Evolutionary conservation across 1,284 basidiomycete species (phyloP).

Genomic region (Ustilago vetiveriae): DNA sequence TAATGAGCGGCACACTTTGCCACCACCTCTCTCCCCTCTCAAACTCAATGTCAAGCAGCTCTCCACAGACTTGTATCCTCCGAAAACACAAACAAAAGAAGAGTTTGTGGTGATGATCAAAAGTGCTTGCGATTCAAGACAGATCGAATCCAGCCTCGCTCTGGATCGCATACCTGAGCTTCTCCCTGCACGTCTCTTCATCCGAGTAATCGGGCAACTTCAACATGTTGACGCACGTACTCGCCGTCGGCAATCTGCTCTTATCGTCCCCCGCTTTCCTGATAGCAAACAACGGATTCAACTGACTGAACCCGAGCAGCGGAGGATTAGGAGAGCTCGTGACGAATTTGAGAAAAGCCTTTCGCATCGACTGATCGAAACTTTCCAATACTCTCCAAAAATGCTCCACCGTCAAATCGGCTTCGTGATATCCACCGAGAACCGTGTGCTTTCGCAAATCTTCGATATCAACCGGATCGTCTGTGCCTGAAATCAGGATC

Average conservation of each 20-base stretch:
- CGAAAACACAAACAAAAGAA: no score
- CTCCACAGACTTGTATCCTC: no score
- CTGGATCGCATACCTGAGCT: conserved; percentile 62
- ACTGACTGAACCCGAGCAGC: conserved; percentile 61
- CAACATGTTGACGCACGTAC: conserved; percentile 65
- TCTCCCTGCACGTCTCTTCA: conserved; percentile 52
- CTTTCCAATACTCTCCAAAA: conserved; percentile 61
- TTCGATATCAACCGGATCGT: conserved; percentile 60
- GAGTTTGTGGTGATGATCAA: no score
- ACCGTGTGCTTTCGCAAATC: conserved; percentile 62
- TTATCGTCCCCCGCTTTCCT: conserved; percentile 58
- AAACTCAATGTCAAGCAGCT: not conserved
- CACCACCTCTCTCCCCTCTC: no score
- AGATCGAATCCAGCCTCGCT: conserved; percentile 65
- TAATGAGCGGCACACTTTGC: no score
- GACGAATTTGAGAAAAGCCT: conserved; percentile 63
- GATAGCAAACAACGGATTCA: conserved; percentile 64
- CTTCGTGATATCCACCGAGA: conserved; percentile 61
- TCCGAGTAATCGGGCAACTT: conserved; percentile 63
- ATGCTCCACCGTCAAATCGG: conserved; percentile 60
- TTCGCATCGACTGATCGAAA: conserved; percentile 53
- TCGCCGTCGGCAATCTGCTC: conserved; percentile 61
- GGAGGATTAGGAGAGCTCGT: conserved; percentile 65
- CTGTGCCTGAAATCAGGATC: conserved; percentile 59
- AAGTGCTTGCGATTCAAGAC: no score